These are phyloP conservation scores for Colletotrichum paranaense DNA, from an alignment of 2,329 filamentous ascomycete genomes.

Conservation along the genomic window DNA sequence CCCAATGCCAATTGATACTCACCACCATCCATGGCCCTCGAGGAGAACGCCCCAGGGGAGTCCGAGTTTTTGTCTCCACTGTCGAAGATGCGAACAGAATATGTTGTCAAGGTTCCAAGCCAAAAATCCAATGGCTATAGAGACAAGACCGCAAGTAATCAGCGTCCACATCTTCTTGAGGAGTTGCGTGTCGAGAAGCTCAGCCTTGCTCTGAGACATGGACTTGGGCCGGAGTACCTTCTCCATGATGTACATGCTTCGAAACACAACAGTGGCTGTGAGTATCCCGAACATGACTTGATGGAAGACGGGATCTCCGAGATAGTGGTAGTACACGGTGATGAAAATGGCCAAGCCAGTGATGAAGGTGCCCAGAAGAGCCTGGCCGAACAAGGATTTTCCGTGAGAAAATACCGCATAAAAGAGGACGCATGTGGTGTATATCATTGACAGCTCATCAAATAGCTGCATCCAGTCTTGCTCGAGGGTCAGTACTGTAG, in stretches of 20 bases:
- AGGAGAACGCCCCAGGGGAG: not conserved
- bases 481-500: not conserved
- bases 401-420: not conserved
- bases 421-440: not conserved
- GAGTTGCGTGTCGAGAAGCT: not conserved
- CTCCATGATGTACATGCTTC: not conserved
- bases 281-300: not conserved
- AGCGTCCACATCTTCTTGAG: not conserved
- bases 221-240: not conserved
- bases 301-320: not conserved
- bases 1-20: not conserved
- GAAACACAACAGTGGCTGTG: not conserved
- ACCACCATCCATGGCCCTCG: not conserved
- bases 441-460: not conserved
- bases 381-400: not conserved
- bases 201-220: not conserved
- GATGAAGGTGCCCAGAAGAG: not conserved
- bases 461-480: not conserved
- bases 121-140: not conserved
- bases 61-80: not conserved
- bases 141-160: not conserved
- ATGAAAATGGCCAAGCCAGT: not conserved
- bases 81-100: not conserved
- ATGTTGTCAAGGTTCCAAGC: not conserved
- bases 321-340: not conserved